A percentile compares a stretch with the other conserved stretches of the same genome.
Evolutionary conservation across 1,284 basidiomycete species (phyloP).

Genomic region (Marasmius tenuissimus): DNA sequence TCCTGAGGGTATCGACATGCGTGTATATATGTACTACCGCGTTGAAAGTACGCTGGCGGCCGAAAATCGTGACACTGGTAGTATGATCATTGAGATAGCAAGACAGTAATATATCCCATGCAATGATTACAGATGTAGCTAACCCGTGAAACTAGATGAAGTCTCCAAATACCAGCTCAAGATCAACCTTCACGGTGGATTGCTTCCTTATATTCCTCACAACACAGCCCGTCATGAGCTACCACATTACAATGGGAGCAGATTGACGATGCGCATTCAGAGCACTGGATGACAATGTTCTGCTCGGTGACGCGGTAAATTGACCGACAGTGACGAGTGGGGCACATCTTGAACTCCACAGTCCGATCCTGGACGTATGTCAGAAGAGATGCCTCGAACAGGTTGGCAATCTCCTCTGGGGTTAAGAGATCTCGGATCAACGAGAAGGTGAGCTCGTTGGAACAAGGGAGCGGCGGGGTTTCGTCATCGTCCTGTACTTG

Average conservation of each 20-base stretch:
- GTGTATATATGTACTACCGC: too few species aligned
- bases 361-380: conserved; percentile 3
- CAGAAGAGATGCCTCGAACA: conserved; percentile 12
- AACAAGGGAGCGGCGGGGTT: background rate
- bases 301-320: conserved; percentile 24
- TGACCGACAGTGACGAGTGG: conserved; percentile 27
- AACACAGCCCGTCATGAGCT: conserved; percentile 30
- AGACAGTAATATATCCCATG: background rate
- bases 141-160: too few species aligned
- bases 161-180: too few species aligned
- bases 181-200: too few species aligned
- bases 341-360: conserved; percentile 9
- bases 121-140: background rate
- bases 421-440: conserved; percentile 8
- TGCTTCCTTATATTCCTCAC: conserved; percentile 21
- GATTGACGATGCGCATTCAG: conserved; percentile 23
- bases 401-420: conserved; percentile 4
- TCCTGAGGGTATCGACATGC: background rate
- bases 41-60: background rate
- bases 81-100: background rate
- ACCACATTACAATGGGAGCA: conserved; percentile 30
- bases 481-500: conserved; percentile 14
- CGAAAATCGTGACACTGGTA: background rate
- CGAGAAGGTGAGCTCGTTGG: conserved; percentile 5
- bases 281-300: conserved; percentile 27